phyloP scores from a whole-genome alignment of 2,329 filamentous ascomycete genomes.

The Harringtonia lauricola region DNA sequence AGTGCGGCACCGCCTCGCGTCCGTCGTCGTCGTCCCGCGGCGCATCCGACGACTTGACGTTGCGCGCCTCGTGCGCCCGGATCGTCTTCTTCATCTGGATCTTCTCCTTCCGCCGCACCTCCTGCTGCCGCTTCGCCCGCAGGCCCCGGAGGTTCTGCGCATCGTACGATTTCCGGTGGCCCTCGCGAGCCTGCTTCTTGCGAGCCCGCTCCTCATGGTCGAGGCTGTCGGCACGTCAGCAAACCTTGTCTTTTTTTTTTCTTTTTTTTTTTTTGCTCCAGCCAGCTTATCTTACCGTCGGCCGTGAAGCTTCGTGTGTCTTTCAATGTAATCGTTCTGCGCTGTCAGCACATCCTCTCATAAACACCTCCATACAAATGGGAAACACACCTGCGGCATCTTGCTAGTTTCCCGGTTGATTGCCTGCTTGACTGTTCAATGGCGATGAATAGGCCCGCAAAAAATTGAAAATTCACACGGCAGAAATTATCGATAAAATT shows the following conservation, averaged over 20 bases:
- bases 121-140: conserved; percentile 82
- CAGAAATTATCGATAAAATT: too few relatives aligned
- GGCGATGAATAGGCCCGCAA: too few relatives aligned
- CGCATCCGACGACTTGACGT: conserved; percentile 69
- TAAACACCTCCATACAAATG: too few relatives aligned
- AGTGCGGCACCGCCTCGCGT: conserved; percentile 75
- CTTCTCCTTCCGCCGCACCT: conserved; percentile 95
- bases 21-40: conserved; percentile 59
- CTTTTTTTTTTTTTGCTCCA: conserved; percentile 5
- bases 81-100: conserved; percentile 95
- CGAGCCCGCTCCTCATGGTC: conserved; percentile 83
- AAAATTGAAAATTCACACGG: too few relatives aligned
- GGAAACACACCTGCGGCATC: too few relatives aligned
- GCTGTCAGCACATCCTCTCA: conserved; percentile 26
- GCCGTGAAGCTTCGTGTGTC: conserved; percentile 54
- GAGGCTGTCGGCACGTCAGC: conserved; percentile 21
- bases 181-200: conserved; percentile 80
- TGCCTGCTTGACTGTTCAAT: too few relatives aligned
- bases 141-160: conserved; percentile 90
- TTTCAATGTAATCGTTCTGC: conserved; percentile 76
- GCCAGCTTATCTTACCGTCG: conserved; percentile 12
- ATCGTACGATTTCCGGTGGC: conserved; percentile 77
- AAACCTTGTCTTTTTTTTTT: conserved; percentile 14
- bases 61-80: conserved; percentile 89
- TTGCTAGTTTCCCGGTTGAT: too few relatives aligned